A percentile compares a stretch with the other conserved stretches of the same genome.
Evolutionary conservation across 352 stramenopile species (phyloP).

Genomic region (Globisporangium recalcitrans): DNA sequence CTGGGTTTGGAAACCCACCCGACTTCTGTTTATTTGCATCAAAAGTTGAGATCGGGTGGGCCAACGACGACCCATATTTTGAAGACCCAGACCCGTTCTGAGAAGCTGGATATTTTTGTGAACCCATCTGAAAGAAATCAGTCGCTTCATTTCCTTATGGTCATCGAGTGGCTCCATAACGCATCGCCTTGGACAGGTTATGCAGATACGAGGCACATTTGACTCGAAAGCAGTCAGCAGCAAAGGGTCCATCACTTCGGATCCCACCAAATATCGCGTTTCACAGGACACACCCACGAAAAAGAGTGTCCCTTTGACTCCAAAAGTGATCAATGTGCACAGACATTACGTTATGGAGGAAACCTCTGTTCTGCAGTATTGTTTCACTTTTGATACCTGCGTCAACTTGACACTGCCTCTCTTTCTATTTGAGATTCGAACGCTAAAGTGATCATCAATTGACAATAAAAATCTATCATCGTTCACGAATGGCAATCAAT

Average conservation of each 20-base stretch:
- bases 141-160: neutral
- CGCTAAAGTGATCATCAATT: too few relatives aligned
- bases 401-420: too few relatives aligned
- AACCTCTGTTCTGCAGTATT: too few relatives aligned
- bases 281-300: constrained; percentile 1
- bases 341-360: too few relatives aligned
- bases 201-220: neutral
- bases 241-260: neutral
- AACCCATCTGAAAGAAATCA: constrained; percentile 16
- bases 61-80: neutral
- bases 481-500: constrained; percentile 4
- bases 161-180: neutral
- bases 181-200: constrained; percentile 9
- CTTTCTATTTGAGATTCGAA: too few relatives aligned
- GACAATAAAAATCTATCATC: too few relatives aligned
- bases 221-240: neutral
- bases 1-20: neutral
- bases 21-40: neutral
- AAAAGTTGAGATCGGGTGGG: neutral
- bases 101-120: constrained; percentile 6
- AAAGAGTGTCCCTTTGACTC: neutral
- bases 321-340: neutral
- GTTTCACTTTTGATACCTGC: too few relatives aligned
- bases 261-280: neutral
- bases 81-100: neutral